phyloP scores from a whole-genome alignment of 139 green algal genomes.

The Picochlorum sp. region DNA sequence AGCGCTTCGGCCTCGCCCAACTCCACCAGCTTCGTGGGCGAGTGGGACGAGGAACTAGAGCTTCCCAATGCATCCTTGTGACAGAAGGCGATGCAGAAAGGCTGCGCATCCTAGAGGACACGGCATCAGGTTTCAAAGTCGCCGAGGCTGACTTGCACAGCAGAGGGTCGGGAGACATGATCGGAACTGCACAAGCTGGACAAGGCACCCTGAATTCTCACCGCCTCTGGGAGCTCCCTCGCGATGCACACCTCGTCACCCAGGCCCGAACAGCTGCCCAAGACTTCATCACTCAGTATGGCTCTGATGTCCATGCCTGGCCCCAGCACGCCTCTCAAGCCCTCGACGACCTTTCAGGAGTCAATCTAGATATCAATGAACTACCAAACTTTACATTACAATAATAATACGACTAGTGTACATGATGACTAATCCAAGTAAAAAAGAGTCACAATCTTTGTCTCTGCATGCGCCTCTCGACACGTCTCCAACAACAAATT shows the following conservation, averaged over 20 bases:
- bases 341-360: neutral
- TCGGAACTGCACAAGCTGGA: constrained; percentile 59
- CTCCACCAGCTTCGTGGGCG: constrained; percentile 89
- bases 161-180: constrained; percentile 56
- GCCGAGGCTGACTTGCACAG: constrained; percentile 67
- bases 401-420: neutral
- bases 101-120: constrained; percentile 48
- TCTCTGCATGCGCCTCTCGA: constrained; percentile 68
- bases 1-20: constrained; percentile 88
- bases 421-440: constrained; percentile 73
- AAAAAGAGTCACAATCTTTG: constrained; percentile 93
- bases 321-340: neutral
- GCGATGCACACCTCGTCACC: neutral
- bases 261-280: neutral
- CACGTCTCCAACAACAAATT: constrained; percentile 91
- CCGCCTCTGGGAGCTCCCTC: neutral
- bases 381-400: constrained; percentile 5
- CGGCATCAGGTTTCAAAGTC: constrained; percentile 63
- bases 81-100: neutral
- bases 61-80: constrained; percentile 36
- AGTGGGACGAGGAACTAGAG: constrained; percentile 52
- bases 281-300: neutral
- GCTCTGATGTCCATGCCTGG: neutral
- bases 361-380: neutral
- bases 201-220: neutral